Conservation (phyloP, 768 basidiomycete species). For the Auricularia cornea region DNA sequence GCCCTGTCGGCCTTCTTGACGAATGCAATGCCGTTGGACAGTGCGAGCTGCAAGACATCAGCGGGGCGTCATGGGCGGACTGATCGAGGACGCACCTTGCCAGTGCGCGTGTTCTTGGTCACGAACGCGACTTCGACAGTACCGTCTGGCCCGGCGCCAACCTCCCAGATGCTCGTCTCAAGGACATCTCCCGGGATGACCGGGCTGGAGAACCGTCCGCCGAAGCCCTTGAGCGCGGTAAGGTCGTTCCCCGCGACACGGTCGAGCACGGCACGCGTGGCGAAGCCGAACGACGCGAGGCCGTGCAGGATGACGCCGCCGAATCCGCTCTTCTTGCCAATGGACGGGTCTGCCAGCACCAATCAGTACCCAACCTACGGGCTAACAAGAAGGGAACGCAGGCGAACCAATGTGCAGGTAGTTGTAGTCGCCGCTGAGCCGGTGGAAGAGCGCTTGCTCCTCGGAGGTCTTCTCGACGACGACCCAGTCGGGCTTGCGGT, state of each 20-base stretch:
- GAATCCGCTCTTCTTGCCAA: constrained; percentile 69
- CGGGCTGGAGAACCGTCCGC: constrained; percentile 72
- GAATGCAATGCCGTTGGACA: constrained; percentile 59
- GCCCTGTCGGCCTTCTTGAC: constrained; percentile 43
- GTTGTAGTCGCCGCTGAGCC: constrained; percentile 73
- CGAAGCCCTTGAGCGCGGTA: constrained; percentile 55
- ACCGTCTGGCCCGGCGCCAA: constrained; percentile 55
- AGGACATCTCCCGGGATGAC: constrained; percentile 72
- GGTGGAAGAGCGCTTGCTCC: constrained; percentile 57
- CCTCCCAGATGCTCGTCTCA: constrained; percentile 73
- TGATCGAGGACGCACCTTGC: constrained; percentile 37
- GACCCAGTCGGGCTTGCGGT: constrained; percentile 52
- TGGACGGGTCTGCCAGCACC: constrained; percentile 64
- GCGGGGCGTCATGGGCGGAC: constrained; percentile 1
- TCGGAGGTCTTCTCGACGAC: constrained; percentile 56
- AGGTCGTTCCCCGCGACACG: constrained; percentile 54
- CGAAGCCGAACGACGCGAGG: constrained; percentile 74
- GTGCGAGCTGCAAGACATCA: constrained; percentile 28
- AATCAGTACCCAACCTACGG: no score
- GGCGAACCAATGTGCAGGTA: constrained; percentile 59
- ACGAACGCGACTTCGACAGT: constrained; percentile 52
- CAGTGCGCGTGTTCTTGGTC: constrained; percentile 50
- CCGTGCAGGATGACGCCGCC: constrained; percentile 84
- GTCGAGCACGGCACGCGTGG: constrained; percentile 64
- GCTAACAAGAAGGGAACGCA: neutral